Base-by-base conservation (phyloP, 1,284 basidiomycete genomes). In the Trichosporon faecale region DNA sequence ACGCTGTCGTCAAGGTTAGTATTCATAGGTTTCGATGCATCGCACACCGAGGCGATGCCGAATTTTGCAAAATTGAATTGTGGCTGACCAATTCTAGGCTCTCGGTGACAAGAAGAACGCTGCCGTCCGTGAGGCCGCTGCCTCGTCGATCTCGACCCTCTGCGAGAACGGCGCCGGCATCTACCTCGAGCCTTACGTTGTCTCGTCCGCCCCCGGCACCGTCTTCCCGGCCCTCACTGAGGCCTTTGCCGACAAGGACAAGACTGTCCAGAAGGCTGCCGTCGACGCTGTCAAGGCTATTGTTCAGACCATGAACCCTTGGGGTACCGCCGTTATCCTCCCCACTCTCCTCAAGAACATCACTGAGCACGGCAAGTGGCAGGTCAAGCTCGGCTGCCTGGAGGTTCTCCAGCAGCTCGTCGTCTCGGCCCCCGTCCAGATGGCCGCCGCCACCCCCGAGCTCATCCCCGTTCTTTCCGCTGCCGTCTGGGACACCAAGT, bases 401-500 rank as follows among this genome's bases (percentile, higher is more conserved):
- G 85, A 88, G 77, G 85, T 93, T 78, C 88, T 99, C 83, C 91
- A 98, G 86, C 91, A 95, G 87, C 89, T 99, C 84, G 91, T 98
- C 82, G 86, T 85, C 76, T 90, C 90, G 78, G 91, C 93, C 66
- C 93, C 95, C 68, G 83, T 86, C 74, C 95, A 97, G 86, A 93
- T 90, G 76, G 92, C 92, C 75, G 90, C 89, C 80, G 90, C 93
- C 82, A 98, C 95, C 88, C 95, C 96, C 75, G 93, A 97, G 72
- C 95, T 98, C 79, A 91, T 99, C 76, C 97, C 97, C 74, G 87
- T 97, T 81, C 93, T 99, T 83, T 85, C 95, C 66, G 96, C 95
- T 82, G 95, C 91, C 74, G 98, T 99, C 82, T 98, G 95, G 95
- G 97, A 99, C 86, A 99, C 97, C 86, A 99, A 99, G 88, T 89